Conservation (phyloP, 768 basidiomycete species). For the Suillus alpinus region DNA sequence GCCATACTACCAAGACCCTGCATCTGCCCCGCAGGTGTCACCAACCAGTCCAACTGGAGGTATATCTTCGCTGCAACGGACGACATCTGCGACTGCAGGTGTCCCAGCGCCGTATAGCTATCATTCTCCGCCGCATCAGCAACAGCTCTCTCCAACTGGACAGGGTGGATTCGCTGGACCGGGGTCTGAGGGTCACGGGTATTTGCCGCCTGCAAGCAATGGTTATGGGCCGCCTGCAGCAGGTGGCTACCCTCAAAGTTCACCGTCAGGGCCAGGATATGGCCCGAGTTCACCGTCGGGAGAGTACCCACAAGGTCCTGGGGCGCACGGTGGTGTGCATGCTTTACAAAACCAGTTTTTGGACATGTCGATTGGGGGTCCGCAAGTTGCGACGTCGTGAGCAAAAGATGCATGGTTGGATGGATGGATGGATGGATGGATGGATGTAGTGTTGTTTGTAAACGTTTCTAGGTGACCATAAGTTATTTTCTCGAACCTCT, state of each 20-base stretch:
- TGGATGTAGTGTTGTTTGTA: not conserved
- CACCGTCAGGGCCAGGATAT: constrained; percentile 14
- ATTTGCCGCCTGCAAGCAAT: constrained; percentile 9
- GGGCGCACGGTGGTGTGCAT: constrained; percentile 14
- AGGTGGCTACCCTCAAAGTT: constrained; percentile 2
- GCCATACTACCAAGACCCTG: constrained; percentile 18
- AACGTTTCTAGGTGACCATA: not conserved
- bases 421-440: not conserved
- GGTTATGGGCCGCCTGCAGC: constrained; percentile 18
- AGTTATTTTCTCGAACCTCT: not conserved
- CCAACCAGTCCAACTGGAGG: not conserved
- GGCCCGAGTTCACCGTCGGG: not conserved
- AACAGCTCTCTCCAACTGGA: constrained; percentile 4
- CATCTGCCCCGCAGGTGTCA: not conserved
- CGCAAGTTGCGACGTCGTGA: constrained; percentile 10
- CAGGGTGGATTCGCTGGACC: constrained; percentile 6
- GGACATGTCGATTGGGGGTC: constrained; percentile 24
- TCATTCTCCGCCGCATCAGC: constrained; percentile 17
- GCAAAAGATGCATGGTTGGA: not conserved
- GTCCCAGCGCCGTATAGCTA: constrained; percentile 17
- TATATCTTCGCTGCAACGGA: not conserved
- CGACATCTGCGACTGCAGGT: not conserved
- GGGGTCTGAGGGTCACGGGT: constrained; percentile 16
- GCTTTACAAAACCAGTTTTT: constrained; percentile 29
- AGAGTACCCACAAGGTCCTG: not conserved